Evolutionary conservation across 225 moss, liverwort and hornwort species (phyloP).

Genomic region (Rhytidiadelphus loreus): DNA sequence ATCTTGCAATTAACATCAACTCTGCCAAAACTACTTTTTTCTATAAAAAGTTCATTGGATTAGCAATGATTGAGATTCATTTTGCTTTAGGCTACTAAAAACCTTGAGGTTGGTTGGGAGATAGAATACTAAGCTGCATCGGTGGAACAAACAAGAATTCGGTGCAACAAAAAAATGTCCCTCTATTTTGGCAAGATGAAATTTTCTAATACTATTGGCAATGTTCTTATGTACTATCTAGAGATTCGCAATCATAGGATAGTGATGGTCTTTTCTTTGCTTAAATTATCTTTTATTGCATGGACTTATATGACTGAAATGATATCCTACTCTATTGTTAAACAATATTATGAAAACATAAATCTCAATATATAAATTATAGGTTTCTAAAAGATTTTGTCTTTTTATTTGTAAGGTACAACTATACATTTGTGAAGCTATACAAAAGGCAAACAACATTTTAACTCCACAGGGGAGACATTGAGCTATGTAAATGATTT

Average conservation of each 20-base stretch:
- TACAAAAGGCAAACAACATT: no score
- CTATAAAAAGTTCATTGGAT: no score
- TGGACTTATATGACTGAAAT: background rate
- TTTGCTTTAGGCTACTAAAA: no score
- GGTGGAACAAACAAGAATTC: no score
- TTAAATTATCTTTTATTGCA: background rate
- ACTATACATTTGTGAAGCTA: background rate
- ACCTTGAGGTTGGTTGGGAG: no score
- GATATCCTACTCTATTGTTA: no score
- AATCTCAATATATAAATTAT: background rate
- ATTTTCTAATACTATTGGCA: background rate
- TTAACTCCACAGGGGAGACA: no score
- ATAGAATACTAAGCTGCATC: no score
- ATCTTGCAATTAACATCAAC: no score
- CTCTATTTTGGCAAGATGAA: background rate
- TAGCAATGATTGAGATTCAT: no score
- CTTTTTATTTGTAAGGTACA: background rate
- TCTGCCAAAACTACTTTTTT: no score
- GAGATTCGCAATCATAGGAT: background rate
- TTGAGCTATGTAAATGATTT: background rate
- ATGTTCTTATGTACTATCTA: background rate
- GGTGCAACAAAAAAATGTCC: background rate
- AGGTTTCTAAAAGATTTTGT: background rate
- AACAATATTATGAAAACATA: background rate
- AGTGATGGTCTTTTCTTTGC: background rate